Percentiles rank a stretch among this genome's conserved stretches.
Conservation (phyloP, 768 basidiomycete genomes). For the Cantharellus anzutake region DNA sequence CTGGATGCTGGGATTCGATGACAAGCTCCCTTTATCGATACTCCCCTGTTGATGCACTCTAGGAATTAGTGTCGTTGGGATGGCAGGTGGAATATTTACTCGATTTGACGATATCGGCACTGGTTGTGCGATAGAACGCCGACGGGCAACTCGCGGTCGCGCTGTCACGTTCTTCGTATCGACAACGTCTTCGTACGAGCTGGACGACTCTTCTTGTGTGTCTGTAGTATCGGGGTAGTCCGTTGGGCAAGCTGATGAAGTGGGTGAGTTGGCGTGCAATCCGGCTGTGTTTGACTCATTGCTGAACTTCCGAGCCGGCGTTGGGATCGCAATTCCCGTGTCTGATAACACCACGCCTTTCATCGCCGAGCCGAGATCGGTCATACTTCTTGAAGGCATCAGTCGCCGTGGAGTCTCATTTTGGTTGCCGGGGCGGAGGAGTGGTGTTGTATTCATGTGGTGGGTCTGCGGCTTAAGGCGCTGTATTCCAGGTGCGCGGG, state of each 20-base stretch:
- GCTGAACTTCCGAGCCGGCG: slow-evolving; percentile 25
- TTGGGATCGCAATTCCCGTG: slow-evolving; percentile 55
- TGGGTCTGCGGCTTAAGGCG: not conserved
- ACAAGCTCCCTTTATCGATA: not conserved
- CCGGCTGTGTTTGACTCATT: not conserved
- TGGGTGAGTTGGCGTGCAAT: too few species aligned
- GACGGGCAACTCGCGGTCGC: not conserved
- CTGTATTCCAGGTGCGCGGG: not conserved
- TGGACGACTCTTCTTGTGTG: not conserved
- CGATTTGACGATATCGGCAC: not conserved
- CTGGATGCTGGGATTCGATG: not conserved
- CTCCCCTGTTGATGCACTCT: not conserved
- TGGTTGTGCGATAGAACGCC: not conserved
- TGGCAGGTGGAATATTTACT: not conserved
- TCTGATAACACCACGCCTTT: slow-evolving; percentile 55
- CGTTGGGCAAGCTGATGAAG: not conserved
- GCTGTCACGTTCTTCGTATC: not conserved
- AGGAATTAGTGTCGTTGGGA: not conserved
- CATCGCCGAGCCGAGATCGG: slow-evolving; percentile 21
- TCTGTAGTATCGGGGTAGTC: not conserved
- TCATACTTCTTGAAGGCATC: slow-evolving; percentile 8
- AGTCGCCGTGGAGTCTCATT: not conserved
- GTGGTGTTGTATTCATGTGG: not conserved
- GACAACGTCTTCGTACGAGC: not conserved
- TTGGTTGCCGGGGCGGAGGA: not conserved